These are phyloP conservation scores for Penicillium sp. DNA, from an alignment of 2,329 filamentous ascomycete species.

Conservation along the genomic window DNA sequence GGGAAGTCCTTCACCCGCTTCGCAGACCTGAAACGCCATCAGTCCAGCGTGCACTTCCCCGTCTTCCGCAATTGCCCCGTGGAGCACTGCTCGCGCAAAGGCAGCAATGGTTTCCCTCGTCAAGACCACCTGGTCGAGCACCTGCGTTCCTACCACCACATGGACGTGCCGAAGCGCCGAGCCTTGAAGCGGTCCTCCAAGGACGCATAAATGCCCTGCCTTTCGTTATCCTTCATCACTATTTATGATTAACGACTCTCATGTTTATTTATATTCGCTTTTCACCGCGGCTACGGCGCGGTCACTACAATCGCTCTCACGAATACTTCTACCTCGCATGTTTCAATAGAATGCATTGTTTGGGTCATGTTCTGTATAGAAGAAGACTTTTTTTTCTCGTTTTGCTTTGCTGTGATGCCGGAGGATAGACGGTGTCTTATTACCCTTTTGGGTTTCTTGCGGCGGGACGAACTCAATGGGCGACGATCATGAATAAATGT, in stretches of 20 bases:
- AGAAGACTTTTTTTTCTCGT: neutral
- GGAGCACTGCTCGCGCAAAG: slow-evolving; percentile 47
- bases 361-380: neutral
- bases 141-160: slow-evolving; percentile 54
- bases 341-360: neutral
- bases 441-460: neutral
- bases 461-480: neutral
- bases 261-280: neutral
- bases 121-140: slow-evolving; percentile 60
- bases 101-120: slow-evolving; percentile 53
- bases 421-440: neutral
- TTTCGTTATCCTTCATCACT: neutral
- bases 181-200: slow-evolving; percentile 30
- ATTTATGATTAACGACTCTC: neutral
- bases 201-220: neutral
- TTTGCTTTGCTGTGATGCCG: neutral
- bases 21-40: slow-evolving; percentile 52
- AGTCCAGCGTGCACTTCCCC: slow-evolving; percentile 47
- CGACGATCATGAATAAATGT: neutral
- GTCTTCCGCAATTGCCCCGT: slow-evolving; percentile 46
- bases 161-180: slow-evolving; percentile 44
- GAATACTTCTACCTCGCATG: neutral
- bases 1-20: slow-evolving; percentile 45
- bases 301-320: neutral
- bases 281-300: neutral